These are phyloP conservation scores for Yamadazyma ubonensis DNA, from an alignment of 805 yeast genomes.

Conservation along the genomic window DNA sequence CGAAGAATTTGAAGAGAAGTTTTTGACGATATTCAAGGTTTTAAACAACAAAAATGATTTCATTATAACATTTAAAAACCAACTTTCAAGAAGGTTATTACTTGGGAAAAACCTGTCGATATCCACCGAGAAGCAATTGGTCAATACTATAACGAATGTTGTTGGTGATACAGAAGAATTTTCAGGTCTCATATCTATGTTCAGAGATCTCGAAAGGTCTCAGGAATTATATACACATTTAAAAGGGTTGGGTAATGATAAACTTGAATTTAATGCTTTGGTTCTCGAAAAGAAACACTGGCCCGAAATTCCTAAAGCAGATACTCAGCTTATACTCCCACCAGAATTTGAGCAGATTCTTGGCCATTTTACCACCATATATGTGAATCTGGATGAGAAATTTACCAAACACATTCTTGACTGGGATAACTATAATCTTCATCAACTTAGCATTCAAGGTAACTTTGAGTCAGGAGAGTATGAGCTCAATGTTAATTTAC, in stretches of 20 bases:
- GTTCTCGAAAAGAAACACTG: constrained; percentile 36
- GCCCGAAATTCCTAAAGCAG: constrained; percentile 38
- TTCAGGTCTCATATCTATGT: constrained; percentile 30
- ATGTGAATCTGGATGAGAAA: constrained; percentile 21
- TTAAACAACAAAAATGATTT: constrained; percentile 35
- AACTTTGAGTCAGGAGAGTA: constrained; percentile 30
- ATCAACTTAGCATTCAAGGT: constrained; percentile 35
- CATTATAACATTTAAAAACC: constrained; percentile 28
- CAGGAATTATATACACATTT: constrained; percentile 16
- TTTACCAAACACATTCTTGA: constrained; percentile 29
- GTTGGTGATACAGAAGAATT: constrained; percentile 32
- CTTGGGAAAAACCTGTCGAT: constrained; percentile 18
- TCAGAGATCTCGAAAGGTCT: constrained; percentile 30
- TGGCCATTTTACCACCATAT: constrained; percentile 21
- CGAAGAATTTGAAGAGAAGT: constrained; percentile 19
- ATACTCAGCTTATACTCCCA: constrained; percentile 26
- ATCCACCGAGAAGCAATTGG: constrained; percentile 25
- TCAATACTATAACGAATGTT: constrained; percentile 22
- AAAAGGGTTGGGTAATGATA: not conserved
- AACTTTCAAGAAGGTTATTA: constrained; percentile 38
- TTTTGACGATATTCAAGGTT: constrained; percentile 30
- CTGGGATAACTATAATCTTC: constrained; percentile 44
- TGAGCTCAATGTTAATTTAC: constrained; percentile 39
- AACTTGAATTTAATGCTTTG: constrained; percentile 29
- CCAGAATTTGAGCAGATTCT: constrained; percentile 18